A percentile compares a stretch with the other conserved stretches of the same genome.
Conservation (phyloP, 2,329 filamentous ascomycete species). For the Apiospora marii region DNA sequence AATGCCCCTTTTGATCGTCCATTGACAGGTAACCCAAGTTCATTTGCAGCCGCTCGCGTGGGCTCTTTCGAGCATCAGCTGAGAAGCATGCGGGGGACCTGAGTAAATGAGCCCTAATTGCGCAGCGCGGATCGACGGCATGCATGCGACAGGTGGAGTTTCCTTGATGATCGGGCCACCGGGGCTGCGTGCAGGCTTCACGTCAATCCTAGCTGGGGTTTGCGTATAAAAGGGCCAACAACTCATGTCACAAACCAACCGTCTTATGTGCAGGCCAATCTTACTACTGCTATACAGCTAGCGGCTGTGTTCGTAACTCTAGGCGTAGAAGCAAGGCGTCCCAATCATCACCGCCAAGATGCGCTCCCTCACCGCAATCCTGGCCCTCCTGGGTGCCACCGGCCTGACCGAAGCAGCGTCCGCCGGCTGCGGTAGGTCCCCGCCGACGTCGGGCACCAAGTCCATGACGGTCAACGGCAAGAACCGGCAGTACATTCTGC, state of each 20-base stretch:
- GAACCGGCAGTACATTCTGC: slow-evolving; percentile 48
- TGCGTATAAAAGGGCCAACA: neutral
- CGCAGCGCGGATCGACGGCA: neutral
- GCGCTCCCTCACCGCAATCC: neutral
- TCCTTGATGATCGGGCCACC: neutral
- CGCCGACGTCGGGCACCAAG: slow-evolving; percentile 41
- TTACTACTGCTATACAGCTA: neutral
- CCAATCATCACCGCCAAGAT: neutral
- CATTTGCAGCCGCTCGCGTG: neutral
- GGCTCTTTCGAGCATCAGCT: neutral
- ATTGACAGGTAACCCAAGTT: neutral
- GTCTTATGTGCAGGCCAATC: neutral
- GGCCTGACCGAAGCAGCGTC: slow-evolving; percentile 13
- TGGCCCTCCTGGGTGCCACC: slow-evolving; percentile 19
- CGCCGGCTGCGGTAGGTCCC: slow-evolving; percentile 47
- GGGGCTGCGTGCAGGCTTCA: neutral
- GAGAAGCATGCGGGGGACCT: neutral
- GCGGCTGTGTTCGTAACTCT: neutral
- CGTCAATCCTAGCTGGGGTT: accelerated
- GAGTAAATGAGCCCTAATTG: neutral
- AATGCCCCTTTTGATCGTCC: slow-evolving; percentile 14
- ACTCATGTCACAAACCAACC: neutral
- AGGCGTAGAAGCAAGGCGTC: too few relatives aligned
- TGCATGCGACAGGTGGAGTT: neutral
- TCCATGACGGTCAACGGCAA: slow-evolving; percentile 47